phyloP scores from a whole-genome alignment of 1,284 basidiomycete species.

The Xerocomus amazonicus region DNA sequence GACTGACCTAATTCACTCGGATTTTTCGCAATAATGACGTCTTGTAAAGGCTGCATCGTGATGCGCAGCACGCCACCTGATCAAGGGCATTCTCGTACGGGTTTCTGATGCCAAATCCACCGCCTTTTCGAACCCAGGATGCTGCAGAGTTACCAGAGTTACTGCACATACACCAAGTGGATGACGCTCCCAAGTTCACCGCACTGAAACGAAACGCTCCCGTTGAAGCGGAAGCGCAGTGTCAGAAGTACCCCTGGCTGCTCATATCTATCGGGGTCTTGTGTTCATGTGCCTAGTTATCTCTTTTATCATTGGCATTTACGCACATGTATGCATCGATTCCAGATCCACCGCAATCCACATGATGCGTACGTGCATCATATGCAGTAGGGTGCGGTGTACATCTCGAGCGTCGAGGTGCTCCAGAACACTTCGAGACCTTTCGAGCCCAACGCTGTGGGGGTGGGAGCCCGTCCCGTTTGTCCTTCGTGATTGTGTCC shows the following conservation, averaged over 20 bases:
- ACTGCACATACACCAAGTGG: not conserved
- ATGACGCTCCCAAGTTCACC: not conserved
- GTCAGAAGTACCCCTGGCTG: conserved; percentile 13
- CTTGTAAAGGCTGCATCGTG: not conserved
- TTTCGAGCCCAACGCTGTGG: not conserved
- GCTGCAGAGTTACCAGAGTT: conserved; percentile 6
- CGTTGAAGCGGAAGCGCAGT: conserved; percentile 1
- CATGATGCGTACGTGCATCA: conserved; percentile 4
- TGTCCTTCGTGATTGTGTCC: not conserved
- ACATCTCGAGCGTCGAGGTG: not conserved
- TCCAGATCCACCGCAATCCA: conserved; percentile 12
- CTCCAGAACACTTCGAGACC: not conserved
- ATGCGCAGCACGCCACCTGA: conserved; percentile 1
- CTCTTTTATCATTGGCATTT: conserved; percentile 2
- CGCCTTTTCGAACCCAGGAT: not conserved
- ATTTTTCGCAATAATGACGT: too few relatives aligned
- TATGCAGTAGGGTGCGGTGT: not conserved
- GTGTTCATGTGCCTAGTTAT: conserved; percentile 19
- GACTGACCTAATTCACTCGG: not conserved
- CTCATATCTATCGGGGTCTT: conserved; percentile 17
- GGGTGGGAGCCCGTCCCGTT: not conserved
- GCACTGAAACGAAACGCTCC: not conserved
- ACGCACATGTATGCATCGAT: conserved; percentile 12
- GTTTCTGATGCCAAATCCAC: not conserved
- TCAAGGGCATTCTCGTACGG: conserved; percentile 4